Evolutionary conservation across 257 asterid species (phyloP).

Genomic region (Petrea volubilis): DNA sequence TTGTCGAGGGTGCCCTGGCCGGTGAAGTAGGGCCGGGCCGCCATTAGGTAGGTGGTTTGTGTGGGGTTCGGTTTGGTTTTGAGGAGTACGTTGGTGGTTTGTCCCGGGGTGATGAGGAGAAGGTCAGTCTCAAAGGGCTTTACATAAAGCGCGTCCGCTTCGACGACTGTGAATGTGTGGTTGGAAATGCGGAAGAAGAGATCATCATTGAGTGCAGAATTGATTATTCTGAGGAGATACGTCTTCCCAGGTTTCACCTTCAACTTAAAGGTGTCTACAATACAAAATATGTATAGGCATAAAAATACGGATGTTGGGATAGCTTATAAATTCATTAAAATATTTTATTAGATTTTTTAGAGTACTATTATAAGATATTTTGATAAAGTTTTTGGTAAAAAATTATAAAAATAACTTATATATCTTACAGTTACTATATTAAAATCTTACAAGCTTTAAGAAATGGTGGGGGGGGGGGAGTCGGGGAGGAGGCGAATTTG

Average conservation of each 20-base stretch:
- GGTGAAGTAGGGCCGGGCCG: constrained; percentile 38
- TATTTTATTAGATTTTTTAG: too few relatives aligned
- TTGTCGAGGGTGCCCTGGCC: constrained; percentile 47
- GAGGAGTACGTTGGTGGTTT: constrained; percentile 46
- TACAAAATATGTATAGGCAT: too few relatives aligned
- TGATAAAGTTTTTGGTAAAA: too few relatives aligned
- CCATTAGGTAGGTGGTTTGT: constrained; percentile 32
- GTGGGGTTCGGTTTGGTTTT: constrained; percentile 25
- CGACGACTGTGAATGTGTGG: constrained; percentile 45
- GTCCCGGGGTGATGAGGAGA: constrained; percentile 42
- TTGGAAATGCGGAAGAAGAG: constrained; percentile 53
- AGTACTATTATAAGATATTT: too few relatives aligned
- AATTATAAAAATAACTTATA: too few relatives aligned
- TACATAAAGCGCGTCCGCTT: constrained; percentile 45
- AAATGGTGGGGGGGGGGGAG: too few relatives aligned
- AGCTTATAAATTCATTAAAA: too few relatives aligned
- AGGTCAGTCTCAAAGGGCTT: constrained; percentile 41
- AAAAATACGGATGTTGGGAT: too few relatives aligned
- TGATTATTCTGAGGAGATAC: constrained; percentile 43
- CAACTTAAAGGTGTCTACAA: constrained; percentile 44
- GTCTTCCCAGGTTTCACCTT: constrained; percentile 36
- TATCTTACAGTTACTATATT: too few relatives aligned
- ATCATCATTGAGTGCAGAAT: constrained; percentile 49
- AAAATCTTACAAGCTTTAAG: too few relatives aligned
- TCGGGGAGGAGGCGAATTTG: too few relatives aligned